Percentiles rank a stretch among this genome's conserved stretches.
Conservation (phyloP, 208 protist genomes). For the Wallacemonas rigidus region DNA sequence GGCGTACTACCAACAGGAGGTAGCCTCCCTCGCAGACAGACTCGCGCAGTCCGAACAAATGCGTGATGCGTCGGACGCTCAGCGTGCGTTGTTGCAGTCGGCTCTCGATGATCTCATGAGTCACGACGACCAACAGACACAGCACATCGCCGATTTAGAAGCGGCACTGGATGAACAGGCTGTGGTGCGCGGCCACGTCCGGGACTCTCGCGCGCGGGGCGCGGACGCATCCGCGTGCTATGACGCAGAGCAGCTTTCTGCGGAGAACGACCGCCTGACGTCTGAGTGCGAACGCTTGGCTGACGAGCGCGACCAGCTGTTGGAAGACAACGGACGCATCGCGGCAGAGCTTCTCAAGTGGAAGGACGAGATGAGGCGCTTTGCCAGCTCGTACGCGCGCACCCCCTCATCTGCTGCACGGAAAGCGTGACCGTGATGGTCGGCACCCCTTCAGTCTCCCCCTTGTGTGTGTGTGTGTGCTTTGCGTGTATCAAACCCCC, state of each 20-base stretch:
- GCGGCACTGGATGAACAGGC: slow-evolving; percentile 7
- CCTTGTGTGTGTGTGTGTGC: too few species aligned
- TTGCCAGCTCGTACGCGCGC: slow-evolving; percentile 21
- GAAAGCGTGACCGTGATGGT: not conserved
- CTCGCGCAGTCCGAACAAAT: slow-evolving; percentile 35
- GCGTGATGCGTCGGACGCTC: slow-evolving; percentile 31
- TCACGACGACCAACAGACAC: slow-evolving; percentile 41
- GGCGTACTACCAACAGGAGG: slow-evolving; percentile 35
- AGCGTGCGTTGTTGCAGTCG: slow-evolving; percentile 36
- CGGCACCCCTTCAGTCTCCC: not conserved
- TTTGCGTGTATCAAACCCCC: too few species aligned
- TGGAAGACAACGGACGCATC: slow-evolving; percentile 56
- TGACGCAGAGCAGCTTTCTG: slow-evolving; percentile 38
- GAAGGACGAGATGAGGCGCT: slow-evolving; percentile 56
- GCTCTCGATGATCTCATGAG: slow-evolving; percentile 49
- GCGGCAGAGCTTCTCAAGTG: slow-evolving; percentile 54
- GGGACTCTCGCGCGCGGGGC: not conserved
- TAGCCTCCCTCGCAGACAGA: slow-evolving; percentile 15
- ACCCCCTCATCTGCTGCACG: not conserved
- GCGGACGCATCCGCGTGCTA: not conserved
- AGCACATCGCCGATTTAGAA: slow-evolving; percentile 32
- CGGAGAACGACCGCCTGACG: slow-evolving; percentile 56
- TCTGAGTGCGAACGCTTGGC: slow-evolving; percentile 50
- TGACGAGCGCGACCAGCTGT: slow-evolving; percentile 37
- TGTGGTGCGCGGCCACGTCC: slow-evolving; percentile 2